Conservation (phyloP, 495 filamentous ascomycete species). For the Lophium mytilinum region DNA sequence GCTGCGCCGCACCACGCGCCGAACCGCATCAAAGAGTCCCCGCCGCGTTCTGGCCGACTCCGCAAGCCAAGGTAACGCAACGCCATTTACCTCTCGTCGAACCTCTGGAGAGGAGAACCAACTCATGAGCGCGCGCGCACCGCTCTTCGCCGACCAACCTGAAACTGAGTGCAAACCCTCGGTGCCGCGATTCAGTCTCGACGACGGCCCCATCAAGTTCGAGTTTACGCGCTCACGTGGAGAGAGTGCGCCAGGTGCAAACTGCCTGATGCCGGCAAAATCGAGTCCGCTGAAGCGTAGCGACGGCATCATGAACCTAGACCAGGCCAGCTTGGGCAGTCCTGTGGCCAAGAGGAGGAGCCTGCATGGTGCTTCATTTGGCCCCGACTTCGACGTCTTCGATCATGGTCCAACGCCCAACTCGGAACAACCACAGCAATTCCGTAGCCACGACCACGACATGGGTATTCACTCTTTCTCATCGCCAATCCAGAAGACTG, state of each 20-base stretch:
- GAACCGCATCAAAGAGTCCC: constrained; percentile 65
- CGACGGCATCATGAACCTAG: constrained; percentile 82
- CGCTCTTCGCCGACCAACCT: background rate
- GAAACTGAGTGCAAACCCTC: constrained; percentile 8
- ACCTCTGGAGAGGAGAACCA: constrained; percentile 45
- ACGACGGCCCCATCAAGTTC: constrained; percentile 32
- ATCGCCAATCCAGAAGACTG: constrained; percentile 42
- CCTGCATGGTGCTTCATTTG: constrained; percentile 57
- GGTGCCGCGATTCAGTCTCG: constrained; percentile 9
- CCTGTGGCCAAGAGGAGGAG: constrained; percentile 83
- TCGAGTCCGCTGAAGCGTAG: constrained; percentile 87
- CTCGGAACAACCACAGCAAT: background rate
- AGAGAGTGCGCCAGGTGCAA: constrained; percentile 19
- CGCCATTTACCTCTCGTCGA: constrained; percentile 38
- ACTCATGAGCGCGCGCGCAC: constrained; percentile 7
- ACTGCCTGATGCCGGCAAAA: constrained; percentile 43
- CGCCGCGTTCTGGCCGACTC: constrained; percentile 66
- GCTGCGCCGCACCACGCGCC: constrained; percentile 38
- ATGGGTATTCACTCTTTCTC: constrained; percentile 12
- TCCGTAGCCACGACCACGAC: background rate
- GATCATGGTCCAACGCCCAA: constrained; percentile 37
- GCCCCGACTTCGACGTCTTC: constrained; percentile 63
- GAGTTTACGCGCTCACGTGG: constrained; percentile 28
- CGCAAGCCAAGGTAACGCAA: constrained; percentile 61
- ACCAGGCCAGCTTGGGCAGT: constrained; percentile 66